A percentile compares a stretch with the other conserved stretches of the same genome.
Conservation (phyloP, 2,329 filamentous ascomycete genomes). For the Ustilaginoidea virens region DNA sequence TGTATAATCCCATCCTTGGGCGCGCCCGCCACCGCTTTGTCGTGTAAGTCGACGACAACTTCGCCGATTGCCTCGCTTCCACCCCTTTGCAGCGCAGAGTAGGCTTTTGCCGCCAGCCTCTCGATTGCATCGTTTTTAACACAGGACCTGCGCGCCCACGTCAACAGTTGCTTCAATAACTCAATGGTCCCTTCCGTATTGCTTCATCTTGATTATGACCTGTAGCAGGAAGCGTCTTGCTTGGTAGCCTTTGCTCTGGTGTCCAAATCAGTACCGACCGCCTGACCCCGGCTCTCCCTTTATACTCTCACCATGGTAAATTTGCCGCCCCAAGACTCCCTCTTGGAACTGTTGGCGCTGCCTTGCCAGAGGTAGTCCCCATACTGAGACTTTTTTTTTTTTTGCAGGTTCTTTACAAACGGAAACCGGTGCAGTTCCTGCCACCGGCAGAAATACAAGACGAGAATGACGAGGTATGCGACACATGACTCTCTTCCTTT, state of each 20-base stretch:
- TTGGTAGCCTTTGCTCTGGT: neutral
- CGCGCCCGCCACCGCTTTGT: too few relatives aligned
- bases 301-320: slow-evolving; percentile 6
- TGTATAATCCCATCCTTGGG: too few relatives aligned
- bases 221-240: neutral
- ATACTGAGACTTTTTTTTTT: slow-evolving; percentile 7
- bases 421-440: slow-evolving; percentile 81
- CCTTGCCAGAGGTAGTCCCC: too few relatives aligned
- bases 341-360: neutral
- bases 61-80: slow-evolving; percentile 4
- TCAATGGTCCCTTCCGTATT: neutral
- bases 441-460: slow-evolving; percentile 57
- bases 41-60: slow-evolving; percentile 19
- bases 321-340: neutral
- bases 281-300: slow-evolving; percentile 1
- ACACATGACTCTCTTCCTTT: too few relatives aligned
- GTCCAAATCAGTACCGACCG: slow-evolving; percentile 1
- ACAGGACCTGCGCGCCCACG: neutral
- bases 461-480: slow-evolving; percentile 68
- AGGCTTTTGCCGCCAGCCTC: slow-evolving; percentile 1
- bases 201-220: neutral
- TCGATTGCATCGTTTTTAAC: neutral
- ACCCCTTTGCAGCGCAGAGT: slow-evolving; percentile 2
- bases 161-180: neutral
- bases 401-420: slow-evolving; percentile 77